These are phyloP conservation scores for Echites panduratus DNA, from an alignment of 257 asterid species.

Conservation along the genomic window DNA sequence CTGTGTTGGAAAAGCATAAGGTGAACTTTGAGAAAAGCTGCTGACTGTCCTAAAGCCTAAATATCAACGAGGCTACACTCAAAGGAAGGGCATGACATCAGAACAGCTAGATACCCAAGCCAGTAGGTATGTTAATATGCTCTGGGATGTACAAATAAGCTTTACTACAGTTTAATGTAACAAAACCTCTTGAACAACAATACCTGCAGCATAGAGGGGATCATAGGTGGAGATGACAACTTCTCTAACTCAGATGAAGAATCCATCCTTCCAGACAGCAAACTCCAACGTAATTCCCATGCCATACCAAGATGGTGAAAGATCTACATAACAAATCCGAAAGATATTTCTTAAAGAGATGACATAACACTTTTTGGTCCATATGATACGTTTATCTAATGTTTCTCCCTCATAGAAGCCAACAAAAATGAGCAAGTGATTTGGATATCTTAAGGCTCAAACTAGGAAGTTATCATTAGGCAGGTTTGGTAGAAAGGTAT, in stretches of 20 bases:
- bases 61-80: not conserved
- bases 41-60: not conserved
- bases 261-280: constrained; percentile 32
- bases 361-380: not conserved
- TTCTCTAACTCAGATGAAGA: constrained; percentile 35
- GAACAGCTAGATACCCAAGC: not conserved
- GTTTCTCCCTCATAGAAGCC: not conserved
- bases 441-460: not conserved
- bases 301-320: constrained; percentile 92
- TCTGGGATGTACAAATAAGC: not conserved
- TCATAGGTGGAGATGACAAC: constrained; percentile 48
- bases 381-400: not conserved
- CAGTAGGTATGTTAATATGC: not conserved
- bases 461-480: not conserved
- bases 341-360: not conserved
- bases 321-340: constrained; percentile 44
- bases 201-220: constrained; percentile 70
- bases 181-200: constrained; percentile 8
- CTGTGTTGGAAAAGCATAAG: not conserved
- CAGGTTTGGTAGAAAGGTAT: not conserved
- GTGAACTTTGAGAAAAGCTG: not conserved
- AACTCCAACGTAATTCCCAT: constrained; percentile 80
- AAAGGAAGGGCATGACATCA: not conserved
- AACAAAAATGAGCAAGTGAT: not conserved
- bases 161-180: not conserved